Base-by-base conservation (phyloP, 2,329 filamentous ascomycete species). In the Cadophora malorum region DNA sequence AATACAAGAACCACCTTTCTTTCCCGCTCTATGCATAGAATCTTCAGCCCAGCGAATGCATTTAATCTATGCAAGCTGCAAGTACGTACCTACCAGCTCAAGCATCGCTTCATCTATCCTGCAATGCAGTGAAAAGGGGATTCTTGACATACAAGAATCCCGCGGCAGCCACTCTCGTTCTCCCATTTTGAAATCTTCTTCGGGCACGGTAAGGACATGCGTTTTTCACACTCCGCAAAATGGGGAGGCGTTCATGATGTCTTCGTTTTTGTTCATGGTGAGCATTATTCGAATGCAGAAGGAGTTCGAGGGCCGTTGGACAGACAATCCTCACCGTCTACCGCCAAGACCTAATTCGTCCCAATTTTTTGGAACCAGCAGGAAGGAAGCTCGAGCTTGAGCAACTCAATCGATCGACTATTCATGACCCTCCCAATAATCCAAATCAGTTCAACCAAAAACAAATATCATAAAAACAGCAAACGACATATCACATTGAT, bases 81-180 rank as follows among this genome's bases (percentile, higher is more conserved):
- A 33, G 28, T 55, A 33, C 52, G 9, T 8, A 10, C 45, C n/a
- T 21, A 49, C 41, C 41, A 49, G 41, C 19, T 49, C 19, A 21
- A 49, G 45, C 45, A 21, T 49, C 41, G 16, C 35, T 38, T 38
- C 35, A 8, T 14, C n/a, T 21, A 28, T 28, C 28, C 28, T 49
- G 45, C 45, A 10, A 55, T 55, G 52, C 52, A 55, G 52, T 19
- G 23, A 38, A 58, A 38, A 58, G 55, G 31, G 33, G 31, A 58
- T 38, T 38, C 55, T 58, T 38, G 55, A 58, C 55, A 58, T 58
- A 38, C 33, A 58, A 58, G 55, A 55, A 58, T n/a, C 31, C n/a
- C 33, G 21, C 19, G 33, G 38, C 55, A 58, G 33, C 55, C 55
- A 58, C 31, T 58, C 55, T 12, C 33, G 3, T 25, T 38, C 33